phyloP scores from a whole-genome alignment of 306 rosid genomes.

The Sicyos baderoa region DNA sequence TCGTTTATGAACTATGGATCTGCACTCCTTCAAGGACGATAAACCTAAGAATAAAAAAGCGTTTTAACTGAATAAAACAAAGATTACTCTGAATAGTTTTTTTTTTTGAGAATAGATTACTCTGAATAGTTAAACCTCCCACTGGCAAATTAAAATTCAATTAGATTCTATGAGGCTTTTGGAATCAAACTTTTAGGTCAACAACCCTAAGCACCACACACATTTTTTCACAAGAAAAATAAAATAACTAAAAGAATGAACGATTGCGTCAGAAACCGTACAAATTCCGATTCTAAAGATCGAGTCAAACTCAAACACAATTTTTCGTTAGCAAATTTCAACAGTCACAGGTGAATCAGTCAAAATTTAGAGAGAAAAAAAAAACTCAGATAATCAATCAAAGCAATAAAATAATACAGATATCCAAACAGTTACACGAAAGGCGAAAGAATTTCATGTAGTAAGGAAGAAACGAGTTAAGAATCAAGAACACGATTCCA shows the following conservation, averaged over 20 bases:
- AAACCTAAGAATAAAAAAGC: conserved; percentile 35
- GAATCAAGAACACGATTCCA: background rate
- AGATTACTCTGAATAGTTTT: background rate
- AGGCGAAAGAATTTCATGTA: background rate
- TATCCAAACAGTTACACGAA: background rate
- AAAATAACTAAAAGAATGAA: background rate
- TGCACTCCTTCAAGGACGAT: conserved; percentile 44
- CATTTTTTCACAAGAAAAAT: background rate
- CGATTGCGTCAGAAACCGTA: background rate
- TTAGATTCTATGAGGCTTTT: background rate
- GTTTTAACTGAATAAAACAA: background rate
- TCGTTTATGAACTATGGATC: conserved; percentile 31
- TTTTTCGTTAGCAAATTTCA: background rate
- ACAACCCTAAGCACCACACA: background rate
- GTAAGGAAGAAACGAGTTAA: background rate
- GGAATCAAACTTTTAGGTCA: conserved; percentile 6
- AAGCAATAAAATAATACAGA: background rate
- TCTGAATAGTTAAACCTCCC: background rate
- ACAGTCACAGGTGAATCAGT: conserved; percentile 10
- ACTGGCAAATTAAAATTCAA: background rate
- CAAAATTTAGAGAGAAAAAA: background rate
- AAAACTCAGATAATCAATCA: background rate
- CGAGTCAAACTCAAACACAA: conserved; percentile 4
- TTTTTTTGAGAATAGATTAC: too few relatives aligned
- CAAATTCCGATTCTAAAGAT: background rate